Base-by-base conservation (phyloP, 2,329 filamentous ascomycete species). In the Ophiostoma novo-ulmi region DNA sequence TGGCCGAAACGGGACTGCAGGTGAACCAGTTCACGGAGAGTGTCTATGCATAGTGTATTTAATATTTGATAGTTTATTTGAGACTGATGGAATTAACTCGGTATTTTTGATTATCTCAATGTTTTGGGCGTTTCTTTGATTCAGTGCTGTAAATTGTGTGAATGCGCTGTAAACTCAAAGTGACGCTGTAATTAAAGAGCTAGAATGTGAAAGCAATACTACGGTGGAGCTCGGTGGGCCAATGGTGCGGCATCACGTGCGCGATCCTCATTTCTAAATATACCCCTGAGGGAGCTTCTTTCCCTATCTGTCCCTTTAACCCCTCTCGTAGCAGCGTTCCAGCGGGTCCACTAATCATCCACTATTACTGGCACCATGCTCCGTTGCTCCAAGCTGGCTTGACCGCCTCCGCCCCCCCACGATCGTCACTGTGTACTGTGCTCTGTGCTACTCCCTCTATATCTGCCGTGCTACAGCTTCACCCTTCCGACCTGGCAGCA, bases 1-100 rank as follows among this genome's bases (percentile, higher is more conserved):
- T 98, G 93, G 94, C 94, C 0, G 94, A 97, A 81, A 87, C 86
- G 76, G 94, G 94, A 0, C 77, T 98, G 79, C 89, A 93, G 80
- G 88, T 98, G 58, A 98, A 98, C 78, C 81, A 87, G 65, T 90
- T 88, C 77, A 98, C 94, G 0, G 93, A 97, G 83, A 93, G 91
- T 85, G 87, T 96, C 73, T 95, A 92, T 78, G 91, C 91, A 6
- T 93, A 72, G 65, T 39, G 22, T 36, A 31, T 3, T 31, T 31
- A 31, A 31, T 3, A 31, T 31, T 31, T 31, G 31, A 31, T 31
- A 3, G 31, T 31, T 3, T 31, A 4, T 31, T 4, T 44, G 17
- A 20, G 5, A 48, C 17, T 48, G 2, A 4, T 31, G 31, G 44
- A 48, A 48, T n/a, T 13, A 39, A n/a, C 8, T 6, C 17, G 44